These are phyloP conservation scores for Neoboletus subvelutipes DNA, from an alignment of 768 basidiomycete genomes.

Conservation along the genomic window DNA sequence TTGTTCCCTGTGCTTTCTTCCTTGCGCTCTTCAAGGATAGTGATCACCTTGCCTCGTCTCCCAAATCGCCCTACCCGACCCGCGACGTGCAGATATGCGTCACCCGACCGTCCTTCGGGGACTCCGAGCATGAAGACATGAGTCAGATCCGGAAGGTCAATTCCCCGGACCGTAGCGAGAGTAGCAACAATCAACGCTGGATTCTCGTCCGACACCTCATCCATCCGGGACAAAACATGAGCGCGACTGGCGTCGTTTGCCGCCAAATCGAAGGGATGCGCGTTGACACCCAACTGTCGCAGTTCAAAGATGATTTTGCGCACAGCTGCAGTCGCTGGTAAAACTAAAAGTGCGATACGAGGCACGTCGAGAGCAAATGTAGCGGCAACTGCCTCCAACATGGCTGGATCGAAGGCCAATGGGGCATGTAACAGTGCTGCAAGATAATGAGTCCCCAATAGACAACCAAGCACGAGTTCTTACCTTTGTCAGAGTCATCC, in stretches of 20 bases:
- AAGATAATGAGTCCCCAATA: conserved; percentile 6
- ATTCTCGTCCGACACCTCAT: conserved; percentile 40
- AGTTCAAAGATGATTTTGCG: conserved; percentile 65
- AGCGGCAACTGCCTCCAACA: conserved; percentile 67
- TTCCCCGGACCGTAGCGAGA: conserved; percentile 65
- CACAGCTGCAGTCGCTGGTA: conserved; percentile 61
- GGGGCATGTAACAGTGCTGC: conserved; percentile 46
- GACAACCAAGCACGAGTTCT: background rate
- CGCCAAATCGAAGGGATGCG: conserved; percentile 56
- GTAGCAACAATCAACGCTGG: conserved; percentile 70
- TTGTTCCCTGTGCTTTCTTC: conserved; percentile 32
- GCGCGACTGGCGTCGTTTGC: conserved; percentile 41
- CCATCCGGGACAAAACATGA: conserved; percentile 40
- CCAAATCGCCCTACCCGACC: conserved; percentile 79
- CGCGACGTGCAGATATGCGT: conserved; percentile 66
- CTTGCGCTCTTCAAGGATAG: conserved; percentile 46
- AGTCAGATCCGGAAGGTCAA: conserved; percentile 68
- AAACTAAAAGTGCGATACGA: conserved; percentile 60
- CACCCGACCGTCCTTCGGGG: conserved; percentile 49
- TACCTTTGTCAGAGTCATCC: conserved; percentile 25
- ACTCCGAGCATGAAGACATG: conserved; percentile 77
- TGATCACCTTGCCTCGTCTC: conserved; percentile 62
- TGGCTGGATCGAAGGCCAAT: conserved; percentile 54
- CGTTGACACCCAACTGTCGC: conserved; percentile 63
- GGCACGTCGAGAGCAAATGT: conserved; percentile 75